Evolutionary conservation across 805 yeast species (phyloP).

Genomic region (Danielozyma ontarioensis): DNA sequence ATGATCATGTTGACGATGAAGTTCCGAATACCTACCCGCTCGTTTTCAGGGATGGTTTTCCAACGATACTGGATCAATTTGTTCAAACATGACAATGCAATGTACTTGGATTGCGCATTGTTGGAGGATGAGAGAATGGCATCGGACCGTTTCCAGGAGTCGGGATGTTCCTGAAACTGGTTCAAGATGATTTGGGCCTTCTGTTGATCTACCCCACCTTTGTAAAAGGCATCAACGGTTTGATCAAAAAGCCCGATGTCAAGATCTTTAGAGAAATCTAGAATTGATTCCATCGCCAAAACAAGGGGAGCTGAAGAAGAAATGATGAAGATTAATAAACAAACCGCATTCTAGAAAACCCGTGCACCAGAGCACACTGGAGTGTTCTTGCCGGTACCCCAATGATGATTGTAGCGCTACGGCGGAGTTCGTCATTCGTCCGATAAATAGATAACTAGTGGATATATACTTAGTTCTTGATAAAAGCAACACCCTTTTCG

Average conservation of each 20-base stretch:
- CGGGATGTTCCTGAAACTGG: conserved; percentile 88
- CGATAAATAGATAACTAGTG: no score
- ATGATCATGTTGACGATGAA: conserved; percentile 93
- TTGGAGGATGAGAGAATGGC: conserved; percentile 72
- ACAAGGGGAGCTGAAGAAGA: no score
- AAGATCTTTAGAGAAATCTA: conserved; percentile 81
- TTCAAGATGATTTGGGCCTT: conserved; percentile 68
- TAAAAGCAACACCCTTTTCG: conserved; percentile 53
- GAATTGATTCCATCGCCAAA: conserved; percentile 73
- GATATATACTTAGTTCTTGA: conserved; percentile 11
- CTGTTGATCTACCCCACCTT: conserved; percentile 67
- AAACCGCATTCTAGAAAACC: no score
- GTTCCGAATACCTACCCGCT: conserved; percentile 88
- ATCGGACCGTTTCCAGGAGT: conserved; percentile 93
- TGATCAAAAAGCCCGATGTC: conserved; percentile 77
- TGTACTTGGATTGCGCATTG: conserved; percentile 85
- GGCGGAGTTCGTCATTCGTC: no score
- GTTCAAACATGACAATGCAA: conserved; percentile 86
- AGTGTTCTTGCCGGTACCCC: no score
- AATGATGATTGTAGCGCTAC: no score
- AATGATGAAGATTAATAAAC: no score
- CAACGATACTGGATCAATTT: conserved; percentile 87
- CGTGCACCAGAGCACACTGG: no score
- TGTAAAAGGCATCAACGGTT: conserved; percentile 80
- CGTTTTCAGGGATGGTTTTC: conserved; percentile 87